phyloP scores from a whole-genome alignment of 305 asterid genomes.

The Fraxinus nigra region DNA sequence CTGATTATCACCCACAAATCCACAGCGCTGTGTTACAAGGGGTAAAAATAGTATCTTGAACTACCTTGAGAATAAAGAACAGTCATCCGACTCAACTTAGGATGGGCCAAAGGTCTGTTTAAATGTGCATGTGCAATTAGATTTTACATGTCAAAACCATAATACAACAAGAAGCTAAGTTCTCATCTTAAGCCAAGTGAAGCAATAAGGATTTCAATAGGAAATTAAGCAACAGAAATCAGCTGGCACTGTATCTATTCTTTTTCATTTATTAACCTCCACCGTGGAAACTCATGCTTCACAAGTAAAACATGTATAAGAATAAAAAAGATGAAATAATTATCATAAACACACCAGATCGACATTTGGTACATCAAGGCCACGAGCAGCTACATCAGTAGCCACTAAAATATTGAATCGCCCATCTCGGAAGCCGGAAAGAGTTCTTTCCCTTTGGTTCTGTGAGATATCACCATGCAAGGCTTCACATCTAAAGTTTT shows the following conservation, averaged over 20 bases:
- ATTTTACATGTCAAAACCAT: neutral
- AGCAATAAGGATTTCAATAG: neutral
- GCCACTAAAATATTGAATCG: constrained; percentile 69
- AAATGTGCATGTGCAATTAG: neutral
- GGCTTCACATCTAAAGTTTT: constrained; percentile 72
- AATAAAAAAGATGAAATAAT: constrained; percentile 26
- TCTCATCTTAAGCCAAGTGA: neutral
- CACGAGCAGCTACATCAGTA: constrained; percentile 95
- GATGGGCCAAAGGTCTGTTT: neutral
- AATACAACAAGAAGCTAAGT: neutral
- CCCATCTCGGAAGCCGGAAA: constrained; percentile 77
- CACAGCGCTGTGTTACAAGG: neutral
- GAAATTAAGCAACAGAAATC: neutral
- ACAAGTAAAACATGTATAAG: neutral
- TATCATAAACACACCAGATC: constrained; percentile 56
- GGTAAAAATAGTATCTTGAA: neutral
- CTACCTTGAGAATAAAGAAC: neutral
- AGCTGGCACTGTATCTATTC: constrained; percentile 5
- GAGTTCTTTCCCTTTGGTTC: constrained; percentile 80
- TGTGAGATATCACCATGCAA: constrained; percentile 94
- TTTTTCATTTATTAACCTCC: neutral
- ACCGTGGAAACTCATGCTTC: neutral
- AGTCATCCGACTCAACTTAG: neutral
- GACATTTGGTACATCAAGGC: constrained; percentile 95
- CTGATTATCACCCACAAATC: neutral